Percentiles rank a stretch among this genome's conserved stretches.
Evolutionary conservation across 805 yeast genomes (phyloP).

Genomic region (Candida sakaeoensis): DNA sequence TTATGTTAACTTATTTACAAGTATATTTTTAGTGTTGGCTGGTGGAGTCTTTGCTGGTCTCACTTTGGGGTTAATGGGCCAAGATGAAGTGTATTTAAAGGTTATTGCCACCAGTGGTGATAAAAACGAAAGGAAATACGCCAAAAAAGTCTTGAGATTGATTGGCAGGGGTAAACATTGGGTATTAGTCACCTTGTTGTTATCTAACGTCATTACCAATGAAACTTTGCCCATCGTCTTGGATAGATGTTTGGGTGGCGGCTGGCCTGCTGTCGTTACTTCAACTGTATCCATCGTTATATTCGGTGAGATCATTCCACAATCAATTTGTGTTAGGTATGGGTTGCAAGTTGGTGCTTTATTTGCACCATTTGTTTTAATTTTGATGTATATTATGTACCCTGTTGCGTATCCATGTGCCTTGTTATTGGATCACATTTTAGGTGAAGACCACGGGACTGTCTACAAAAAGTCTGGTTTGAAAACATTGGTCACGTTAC

Average conservation of each 20-base stretch:
- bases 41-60: slow-evolving; percentile 94
- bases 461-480: slow-evolving; percentile 89
- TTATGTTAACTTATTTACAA: slow-evolving; percentile 48
- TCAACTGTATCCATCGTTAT: slow-evolving; percentile 92
- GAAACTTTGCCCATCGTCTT: slow-evolving; percentile 92
- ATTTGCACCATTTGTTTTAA: slow-evolving; percentile 82
- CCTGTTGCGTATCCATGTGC: slow-evolving; percentile 94
- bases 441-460: slow-evolving; percentile 97
- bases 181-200: slow-evolving; percentile 84
- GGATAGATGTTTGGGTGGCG: slow-evolving; percentile 92
- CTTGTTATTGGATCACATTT: slow-evolving; percentile 65
- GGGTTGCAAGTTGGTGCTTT: slow-evolving; percentile 89
- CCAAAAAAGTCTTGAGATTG: slow-evolving; percentile 66
- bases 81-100: slow-evolving; percentile 90
- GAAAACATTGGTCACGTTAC: slow-evolving; percentile 89
- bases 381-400: slow-evolving; percentile 82
- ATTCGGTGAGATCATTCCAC: slow-evolving; percentile 96
- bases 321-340: slow-evolving; percentile 85
- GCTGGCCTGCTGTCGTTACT: slow-evolving; percentile 92
- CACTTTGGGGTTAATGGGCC: slow-evolving; percentile 97
- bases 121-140: slow-evolving; percentile 58
- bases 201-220: slow-evolving; percentile 87
- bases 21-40: slow-evolving; percentile 59
- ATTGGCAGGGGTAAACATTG: slow-evolving; percentile 89
- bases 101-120: slow-evolving; percentile 91